Conservation (phyloP, 2,329 filamentous ascomycete genomes). For the Teratosphaeria nubilosa region DNA sequence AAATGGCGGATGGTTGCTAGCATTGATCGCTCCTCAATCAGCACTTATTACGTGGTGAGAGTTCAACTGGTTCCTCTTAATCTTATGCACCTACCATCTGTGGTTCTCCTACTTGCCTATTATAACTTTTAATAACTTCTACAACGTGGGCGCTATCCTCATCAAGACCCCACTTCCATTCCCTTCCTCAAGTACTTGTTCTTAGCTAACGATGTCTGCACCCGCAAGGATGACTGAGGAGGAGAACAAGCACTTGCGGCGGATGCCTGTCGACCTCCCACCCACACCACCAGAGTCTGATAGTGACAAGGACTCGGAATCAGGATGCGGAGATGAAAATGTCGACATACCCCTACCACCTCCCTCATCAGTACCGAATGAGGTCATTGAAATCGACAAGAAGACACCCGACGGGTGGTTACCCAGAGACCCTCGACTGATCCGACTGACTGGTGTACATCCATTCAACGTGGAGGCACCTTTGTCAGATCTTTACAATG, state of each 20-base stretch:
- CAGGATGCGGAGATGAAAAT: constrained; percentile 25
- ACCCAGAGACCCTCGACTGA: constrained; percentile 66
- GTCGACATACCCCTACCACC: constrained; percentile 59
- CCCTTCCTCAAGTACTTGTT: neutral
- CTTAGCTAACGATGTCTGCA: neutral
- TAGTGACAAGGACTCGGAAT: constrained; percentile 17
- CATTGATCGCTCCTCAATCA: neutral
- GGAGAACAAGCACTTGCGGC: constrained; percentile 5
- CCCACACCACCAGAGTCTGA: constrained; percentile 29
- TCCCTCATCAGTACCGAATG: constrained; percentile 43
- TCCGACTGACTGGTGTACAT: constrained; percentile 77
- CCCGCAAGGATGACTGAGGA: constrained; percentile 2
- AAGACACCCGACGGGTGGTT: constrained; percentile 79
- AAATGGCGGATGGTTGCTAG: neutral
- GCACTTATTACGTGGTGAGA: neutral
- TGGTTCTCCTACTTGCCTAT: neutral
- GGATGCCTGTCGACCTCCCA: constrained; percentile 7
- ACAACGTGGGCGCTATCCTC: neutral
- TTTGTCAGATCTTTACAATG: constrained; percentile 63
- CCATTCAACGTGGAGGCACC: constrained; percentile 88
- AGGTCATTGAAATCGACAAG: constrained; percentile 63
- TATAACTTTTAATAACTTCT: neutral
- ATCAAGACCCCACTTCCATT: neutral
- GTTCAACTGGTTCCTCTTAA: neutral
- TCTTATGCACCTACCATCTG: neutral